Conservation (phyloP, 73 alveolate genomes). For the Tetrahymena thermophila region DNA sequence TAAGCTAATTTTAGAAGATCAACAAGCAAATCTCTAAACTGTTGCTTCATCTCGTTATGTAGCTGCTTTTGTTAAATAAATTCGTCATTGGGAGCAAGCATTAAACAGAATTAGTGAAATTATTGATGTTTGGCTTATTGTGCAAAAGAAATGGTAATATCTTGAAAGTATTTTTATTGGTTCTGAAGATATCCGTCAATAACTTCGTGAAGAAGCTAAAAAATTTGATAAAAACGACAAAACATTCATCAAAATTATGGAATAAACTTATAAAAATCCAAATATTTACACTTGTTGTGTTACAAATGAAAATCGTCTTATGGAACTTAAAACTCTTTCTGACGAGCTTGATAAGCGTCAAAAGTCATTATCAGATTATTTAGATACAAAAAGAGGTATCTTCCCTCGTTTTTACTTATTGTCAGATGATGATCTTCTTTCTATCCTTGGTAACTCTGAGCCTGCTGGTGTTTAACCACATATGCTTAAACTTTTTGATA, state of each 20-base stretch:
- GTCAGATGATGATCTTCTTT: constrained; percentile 97
- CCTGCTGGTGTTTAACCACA: constrained; percentile 94
- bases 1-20: constrained; percentile 88
- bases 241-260: constrained; percentile 91
- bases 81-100: constrained; percentile 92
- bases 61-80: constrained; percentile 83
- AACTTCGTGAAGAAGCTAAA: constrained; percentile 98
- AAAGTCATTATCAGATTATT: constrained; percentile 47
- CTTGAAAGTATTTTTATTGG: constrained; percentile 98
- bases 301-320: constrained; percentile 64
- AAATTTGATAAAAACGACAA: constrained; percentile 91
- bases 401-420: constrained; percentile 98
- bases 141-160: constrained; percentile 98
- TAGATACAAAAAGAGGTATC: constrained; percentile 96
- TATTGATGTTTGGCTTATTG: constrained; percentile 93
- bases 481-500: constrained; percentile 95
- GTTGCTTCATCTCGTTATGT: constrained; percentile 88
- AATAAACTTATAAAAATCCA: constrained; percentile 84
- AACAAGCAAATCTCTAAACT: constrained; percentile 83
- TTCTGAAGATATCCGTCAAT: constrained; percentile 97
- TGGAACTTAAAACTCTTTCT: constrained; percentile 63
- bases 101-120: constrained; percentile 92
- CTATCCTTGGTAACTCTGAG: constrained; percentile 94
- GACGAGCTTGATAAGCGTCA: constrained; percentile 64
- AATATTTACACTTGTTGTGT: constrained; percentile 90